Evolutionary conservation across 108 stramenopile species (phyloP), one percentile per base, ranked within the genome.

Genomic region (Cylindrotheca closterium): DNA sequence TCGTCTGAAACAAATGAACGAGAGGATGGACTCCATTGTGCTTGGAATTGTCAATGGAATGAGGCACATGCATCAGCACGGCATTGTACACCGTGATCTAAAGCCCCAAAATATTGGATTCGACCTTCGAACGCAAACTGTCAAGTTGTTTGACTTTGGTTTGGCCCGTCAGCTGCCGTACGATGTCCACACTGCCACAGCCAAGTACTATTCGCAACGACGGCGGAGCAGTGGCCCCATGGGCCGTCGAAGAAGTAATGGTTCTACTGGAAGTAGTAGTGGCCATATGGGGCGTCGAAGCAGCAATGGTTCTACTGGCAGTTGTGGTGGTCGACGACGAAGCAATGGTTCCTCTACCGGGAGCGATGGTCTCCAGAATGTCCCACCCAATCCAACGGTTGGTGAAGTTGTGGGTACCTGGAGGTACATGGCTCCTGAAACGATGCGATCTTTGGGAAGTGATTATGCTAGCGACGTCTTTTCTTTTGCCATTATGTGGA

Each of bases 61-160:
- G 58, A 58, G 65, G 10, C 85, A 83, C 55, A 52, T 85, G 22
- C 81, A 83, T 61, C 21, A 30, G 1, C 48, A 80, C 19, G 52
- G 65, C 21, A 67, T 83, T 24, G 48, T 77, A 0, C 69, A 80
- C 46, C 55, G 87, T 26, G 87, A 88, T 63, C 30, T 84, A 24
- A 88, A 88, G 72, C 87, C 87, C 33, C 59, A 79, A 53, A 88
- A 88, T 37, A 60, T 88, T 17, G 79, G 83, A 26, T 80, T 80
- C 50, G 69, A 70, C 55, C 30, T 23, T 18, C 67, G 67, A 51
- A 29, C 52, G 2, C 73, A 66, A 15, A 70, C 23, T 51, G 30
- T 78, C 32, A 81, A 81, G 55, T 61, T 85, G 10, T 85, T 82
- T 61, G 84, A 85, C 57, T 74, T 85, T 42, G 84, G 84, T 18